Percentiles rank a stretch among this genome's conserved stretches.
Conservation (phyloP, 2,329 filamentous ascomycete species). For the Coniochaeta sp. region DNA sequence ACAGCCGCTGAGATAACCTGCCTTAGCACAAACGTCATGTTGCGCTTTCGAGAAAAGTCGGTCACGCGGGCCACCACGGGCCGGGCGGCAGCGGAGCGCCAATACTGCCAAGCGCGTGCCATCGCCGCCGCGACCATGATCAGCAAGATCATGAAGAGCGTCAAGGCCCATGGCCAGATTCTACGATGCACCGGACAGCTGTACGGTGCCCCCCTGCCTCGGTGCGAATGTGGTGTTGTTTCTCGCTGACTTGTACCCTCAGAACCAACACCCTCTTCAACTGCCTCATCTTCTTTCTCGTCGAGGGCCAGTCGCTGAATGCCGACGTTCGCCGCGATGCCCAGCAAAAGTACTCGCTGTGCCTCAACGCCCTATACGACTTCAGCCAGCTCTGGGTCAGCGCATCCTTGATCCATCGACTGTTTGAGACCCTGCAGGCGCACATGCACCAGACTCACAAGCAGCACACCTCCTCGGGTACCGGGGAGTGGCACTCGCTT, state of each 20-base stretch:
- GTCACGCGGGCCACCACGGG: slow-evolving; percentile 3
- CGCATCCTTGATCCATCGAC: slow-evolving; percentile 7
- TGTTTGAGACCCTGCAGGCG: slow-evolving; percentile 7
- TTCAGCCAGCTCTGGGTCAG: slow-evolving; percentile 10
- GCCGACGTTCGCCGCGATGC: slow-evolving; percentile 6
- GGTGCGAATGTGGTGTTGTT: not conserved
- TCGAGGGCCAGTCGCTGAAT: slow-evolving; percentile 6
- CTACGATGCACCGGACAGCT: slow-evolving; percentile 8
- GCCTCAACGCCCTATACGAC: slow-evolving; percentile 9
- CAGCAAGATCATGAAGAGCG: slow-evolving; percentile 9
- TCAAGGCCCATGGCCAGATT: slow-evolving; percentile 7
- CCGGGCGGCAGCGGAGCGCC: slow-evolving; percentile 3
- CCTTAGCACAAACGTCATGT: slow-evolving; percentile 8
- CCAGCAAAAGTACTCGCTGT: slow-evolving; percentile 8
- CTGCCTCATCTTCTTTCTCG: slow-evolving; percentile 9
- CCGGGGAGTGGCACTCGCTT: not conserved
- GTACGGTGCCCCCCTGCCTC: not conserved
- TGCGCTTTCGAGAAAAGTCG: slow-evolving; percentile 9
- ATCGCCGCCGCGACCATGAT: slow-evolving; percentile 10
- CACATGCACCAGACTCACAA: slow-evolving; percentile 1
- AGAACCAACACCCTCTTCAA: slow-evolving; percentile 9
- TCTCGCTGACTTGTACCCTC: not conserved
- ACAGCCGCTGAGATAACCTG: not conserved
- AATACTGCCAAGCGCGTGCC: slow-evolving; percentile 4
- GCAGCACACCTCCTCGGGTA: not conserved